Evolutionary conservation across 2,329 filamentous ascomycete species (phyloP).

Genomic region (Simplicillium sp.): DNA sequence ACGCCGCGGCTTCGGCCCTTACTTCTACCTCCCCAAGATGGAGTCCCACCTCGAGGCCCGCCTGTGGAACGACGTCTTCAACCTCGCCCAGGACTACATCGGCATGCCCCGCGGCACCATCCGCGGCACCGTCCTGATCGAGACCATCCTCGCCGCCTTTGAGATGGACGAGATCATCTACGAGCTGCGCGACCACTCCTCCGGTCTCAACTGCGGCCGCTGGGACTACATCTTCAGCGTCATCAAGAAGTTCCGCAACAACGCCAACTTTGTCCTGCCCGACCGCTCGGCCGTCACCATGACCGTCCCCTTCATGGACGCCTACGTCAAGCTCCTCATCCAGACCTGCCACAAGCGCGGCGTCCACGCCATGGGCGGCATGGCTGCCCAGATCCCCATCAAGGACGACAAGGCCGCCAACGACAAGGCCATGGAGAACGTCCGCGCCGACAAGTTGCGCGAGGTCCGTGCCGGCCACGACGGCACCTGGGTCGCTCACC

Average conservation of each 20-base stretch:
- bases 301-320: constrained; percentile 97
- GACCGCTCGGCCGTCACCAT: constrained; percentile 89
- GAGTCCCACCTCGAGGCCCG: constrained; percentile 94
- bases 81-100: constrained; percentile 87
- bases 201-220: constrained; percentile 93
- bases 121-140: constrained; percentile 89
- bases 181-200: constrained; percentile 91
- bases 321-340: constrained; percentile 92
- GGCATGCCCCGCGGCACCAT: constrained; percentile 86
- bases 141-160: constrained; percentile 95
- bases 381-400: constrained; percentile 98
- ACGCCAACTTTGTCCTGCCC: constrained; percentile 85
- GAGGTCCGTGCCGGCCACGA: constrained; percentile 94
- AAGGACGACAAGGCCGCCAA: constrained; percentile 89
- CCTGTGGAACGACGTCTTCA: constrained; percentile 98
- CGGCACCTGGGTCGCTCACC: constrained; percentile 95
- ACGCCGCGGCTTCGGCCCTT: constrained; percentile 76
- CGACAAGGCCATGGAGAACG: constrained; percentile 86
- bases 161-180: constrained; percentile 99
- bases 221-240: constrained; percentile 99
- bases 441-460: constrained; percentile 90
- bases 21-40: constrained; percentile 98
- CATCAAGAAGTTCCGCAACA: constrained; percentile 98
- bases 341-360: constrained; percentile 95
- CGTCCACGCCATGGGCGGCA: constrained; percentile 98